Conservation (phyloP, 176 grass and related monocot genomes). For the Hyparrhenia diplandra region DNA sequence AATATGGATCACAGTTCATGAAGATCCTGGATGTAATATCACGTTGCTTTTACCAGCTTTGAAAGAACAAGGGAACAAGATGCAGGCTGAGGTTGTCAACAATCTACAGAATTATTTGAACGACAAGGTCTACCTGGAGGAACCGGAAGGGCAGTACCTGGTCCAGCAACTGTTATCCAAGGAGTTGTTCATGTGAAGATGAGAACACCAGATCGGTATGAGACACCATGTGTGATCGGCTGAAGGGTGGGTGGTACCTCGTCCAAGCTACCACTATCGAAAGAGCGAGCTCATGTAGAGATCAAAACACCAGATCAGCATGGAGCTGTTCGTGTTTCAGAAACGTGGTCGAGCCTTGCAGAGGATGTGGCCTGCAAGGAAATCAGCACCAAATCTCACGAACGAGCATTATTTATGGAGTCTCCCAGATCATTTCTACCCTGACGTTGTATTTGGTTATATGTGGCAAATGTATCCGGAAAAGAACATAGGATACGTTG, state of each 20-base stretch:
- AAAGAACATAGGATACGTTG: not conserved
- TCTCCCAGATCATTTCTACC: not conserved
- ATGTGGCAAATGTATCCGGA: not conserved
- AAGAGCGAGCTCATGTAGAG: slow-evolving; percentile 32
- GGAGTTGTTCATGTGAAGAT: slow-evolving; percentile 41
- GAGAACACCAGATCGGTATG: not conserved
- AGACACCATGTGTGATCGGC: not conserved
- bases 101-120: slow-evolving; percentile 77
- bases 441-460: not conserved
- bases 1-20: slow-evolving; percentile 71
- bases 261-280: slow-evolving; percentile 40
- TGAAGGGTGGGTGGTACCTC: slow-evolving; percentile 68
- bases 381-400: not conserved
- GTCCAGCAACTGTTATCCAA: slow-evolving; percentile 47
- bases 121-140: slow-evolving; percentile 54
- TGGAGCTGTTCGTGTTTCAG: not conserved
- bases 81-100: slow-evolving; percentile 40
- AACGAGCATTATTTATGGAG: not conserved
- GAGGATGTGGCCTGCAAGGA: not conserved
- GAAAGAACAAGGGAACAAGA: slow-evolving; percentile 49
- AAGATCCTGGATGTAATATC: slow-evolving; percentile 73
- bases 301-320: not conserved
- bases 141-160: slow-evolving; percentile 77
- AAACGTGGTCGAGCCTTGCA: not conserved
- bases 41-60: slow-evolving; percentile 63